Evolutionary conservation across 768 basidiomycete genomes (phyloP), one percentile per base, ranked within the genome.

Genomic region (Coprinopsis marcescibilis): DNA sequence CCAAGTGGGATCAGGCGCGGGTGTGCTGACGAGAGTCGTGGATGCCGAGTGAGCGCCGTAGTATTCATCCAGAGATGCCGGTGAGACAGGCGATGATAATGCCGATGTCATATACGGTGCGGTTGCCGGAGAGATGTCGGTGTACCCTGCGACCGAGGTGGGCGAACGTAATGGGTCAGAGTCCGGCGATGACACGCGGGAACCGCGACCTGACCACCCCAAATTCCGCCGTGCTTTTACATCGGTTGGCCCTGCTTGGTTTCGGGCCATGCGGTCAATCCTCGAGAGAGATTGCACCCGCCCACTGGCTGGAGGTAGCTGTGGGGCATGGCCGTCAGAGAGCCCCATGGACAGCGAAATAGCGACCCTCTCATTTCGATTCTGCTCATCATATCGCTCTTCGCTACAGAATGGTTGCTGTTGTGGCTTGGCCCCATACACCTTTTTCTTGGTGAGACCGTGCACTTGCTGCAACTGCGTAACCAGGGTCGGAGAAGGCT

Each of bases 361-460:
- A n/a, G n/a, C n/a, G n/a, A n/a, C n/a, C n/a, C n/a, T n/a, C n/a
- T n/a, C n/a, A n/a, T n/a, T 8, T 24, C 39, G 5, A 4, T 17
- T n/a, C 6, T 27, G 41, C 14, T 17, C 6, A 4, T 50, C 46
- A 29, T 71, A 65, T 8, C 70, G 67, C 38, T 76, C 78, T 29
- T 80, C 77, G 33, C 70, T 66, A 55, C 81, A 68, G 55, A 81
- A 81, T 0, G 81, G 78, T 30, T 65, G 59, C 21, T 73, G 67
- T 14, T 64, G 52, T 14, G 77, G 71, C 54, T 78, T 77, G 8
- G 71, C 45, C 10, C 76, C 74, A 48, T 83, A 81, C 6, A 80
- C 69, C 53, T 81, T 81, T 64, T 84, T 85, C 65, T 83, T 83
- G 6, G 79, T 82, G 38, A 86, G 56, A 2, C 83, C 83, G 47